Base-by-base conservation (phyloP, 805 yeast species). In the Teunomyces barrocoloradensis region DNA sequence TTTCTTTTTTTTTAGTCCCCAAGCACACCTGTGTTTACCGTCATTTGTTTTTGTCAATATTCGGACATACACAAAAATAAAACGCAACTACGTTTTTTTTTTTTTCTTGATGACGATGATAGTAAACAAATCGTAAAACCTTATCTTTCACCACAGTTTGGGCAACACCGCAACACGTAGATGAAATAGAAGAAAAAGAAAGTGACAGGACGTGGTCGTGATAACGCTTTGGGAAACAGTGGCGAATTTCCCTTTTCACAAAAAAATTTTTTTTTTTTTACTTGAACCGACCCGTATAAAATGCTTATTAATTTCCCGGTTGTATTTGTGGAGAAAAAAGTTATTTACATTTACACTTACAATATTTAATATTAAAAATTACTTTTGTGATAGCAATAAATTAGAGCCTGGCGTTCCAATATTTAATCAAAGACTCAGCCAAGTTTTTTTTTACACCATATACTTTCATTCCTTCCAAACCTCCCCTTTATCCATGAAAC, bases 401-500 rank as follows among this genome's bases (percentile, higher is more conserved):
- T 37, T 37, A 37, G 29, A 15, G 33, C 25, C 27, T 33, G 44
- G 44, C 48, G 28, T 40, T 18, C 7, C 5, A 17, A 27, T 28
- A 23, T 27, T 17, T 23, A 39, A 18, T 39, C 27, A 11, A 25
- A 17, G 5, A 38, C 32, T 6, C 42, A 38, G 42, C 34, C 40
- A 37, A 37, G n/a, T 21, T 23, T 23, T 23, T 23, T 12, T n/a
- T 23, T 21, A 5, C n/a, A 12, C 10, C 6, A 18, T 37, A 3
- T 37, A 37, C 12, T 37, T 21, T 20, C 23, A 6, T 21, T 13
- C 3, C 5, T 5, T 23, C 17, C 10, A 10, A 12, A 3, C n/a
- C 13, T 18, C 42, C 42, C 30, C 5, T 12, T 20, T 15, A 20
- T 6, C 37, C 34, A 47, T 47, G 50, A 47, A 47, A 18, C 50